Conservation (phyloP, 1,139 yeast genomes). For the Saccharomyces hybrid region DNA sequence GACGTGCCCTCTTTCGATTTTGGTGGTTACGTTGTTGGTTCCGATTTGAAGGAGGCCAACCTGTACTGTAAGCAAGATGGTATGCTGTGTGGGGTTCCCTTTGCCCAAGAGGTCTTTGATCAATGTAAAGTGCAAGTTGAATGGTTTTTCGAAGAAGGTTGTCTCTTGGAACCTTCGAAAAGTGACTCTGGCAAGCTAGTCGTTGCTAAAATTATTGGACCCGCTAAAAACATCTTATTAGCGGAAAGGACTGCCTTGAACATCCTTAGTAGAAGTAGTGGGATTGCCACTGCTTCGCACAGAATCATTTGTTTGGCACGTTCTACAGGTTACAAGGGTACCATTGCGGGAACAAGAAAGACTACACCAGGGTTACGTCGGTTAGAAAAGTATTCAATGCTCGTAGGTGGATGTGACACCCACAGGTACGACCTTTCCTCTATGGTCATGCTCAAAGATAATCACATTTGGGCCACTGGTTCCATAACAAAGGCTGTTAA, state of each 20-base stretch:
- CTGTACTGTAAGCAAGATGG: slow-evolving; percentile 78
- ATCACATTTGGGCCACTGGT: slow-evolving; percentile 88
- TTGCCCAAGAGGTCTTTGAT: slow-evolving; percentile 74
- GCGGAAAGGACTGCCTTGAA: slow-evolving; percentile 87
- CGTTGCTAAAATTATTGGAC: slow-evolving; percentile 74
- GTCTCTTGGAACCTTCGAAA: slow-evolving; percentile 42
- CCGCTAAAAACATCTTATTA: slow-evolving; percentile 66
- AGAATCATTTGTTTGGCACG: slow-evolving; percentile 55
- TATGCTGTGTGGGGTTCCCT: slow-evolving; percentile 80
- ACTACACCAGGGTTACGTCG: slow-evolving; percentile 93
- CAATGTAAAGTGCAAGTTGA: slow-evolving; percentile 66
- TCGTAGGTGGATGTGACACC: slow-evolving; percentile 90
- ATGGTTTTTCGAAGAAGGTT: slow-evolving; percentile 73
- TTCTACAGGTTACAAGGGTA: slow-evolving; percentile 65
- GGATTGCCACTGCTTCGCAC: slow-evolving; percentile 76
- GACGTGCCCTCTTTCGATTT: slow-evolving; percentile 92
- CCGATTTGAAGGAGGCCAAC: slow-evolving; percentile 59
- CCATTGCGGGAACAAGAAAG: slow-evolving; percentile 94
- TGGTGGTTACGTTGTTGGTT: slow-evolving; percentile 93
- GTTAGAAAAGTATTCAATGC: slow-evolving; percentile 87
- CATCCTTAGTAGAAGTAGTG: slow-evolving; percentile 73
- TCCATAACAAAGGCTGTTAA: slow-evolving; percentile 78
- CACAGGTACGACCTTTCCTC: slow-evolving; percentile 87
- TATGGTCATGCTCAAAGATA: slow-evolving; percentile 95
- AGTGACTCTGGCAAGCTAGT: slow-evolving; percentile 47